Evolutionary conservation across 495 filamentous ascomycete genomes (phyloP), one percentile per base, ranked within the genome.

Genomic region (Lentithecium fluviatile): DNA sequence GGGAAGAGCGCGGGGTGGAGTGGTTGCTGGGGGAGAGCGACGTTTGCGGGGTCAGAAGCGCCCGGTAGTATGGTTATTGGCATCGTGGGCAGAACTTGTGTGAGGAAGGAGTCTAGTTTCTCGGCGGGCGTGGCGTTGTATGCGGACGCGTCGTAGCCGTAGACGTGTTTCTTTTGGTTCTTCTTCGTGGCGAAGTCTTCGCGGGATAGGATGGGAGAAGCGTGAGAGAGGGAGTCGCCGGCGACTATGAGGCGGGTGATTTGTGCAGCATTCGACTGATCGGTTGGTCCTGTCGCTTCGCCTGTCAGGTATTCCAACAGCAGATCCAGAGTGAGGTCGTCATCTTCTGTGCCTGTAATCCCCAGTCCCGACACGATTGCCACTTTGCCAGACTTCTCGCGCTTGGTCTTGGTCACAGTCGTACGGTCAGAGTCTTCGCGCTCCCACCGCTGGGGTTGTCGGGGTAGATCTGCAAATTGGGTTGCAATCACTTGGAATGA

Each of bases 401-500:
- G 48, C 40, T 70, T 56, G 47, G 67, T 90, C 52, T 79, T 82
- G 15, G 73, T 70, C 1, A 66, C 73, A 65, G 73, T 78, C 49
- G 73, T 69, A 67, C 78, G 64, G 11, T 45, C 59, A 2, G 56
- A 67, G 19, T 76, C 70, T 43, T 83, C 80, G 49, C 77, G 76
- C 32, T 85, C 82, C 91, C 90, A 95, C 36, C 91, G 84, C 47
- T 79, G 77, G 23, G 89, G 86, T 66, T 97, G 94, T 0, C 83
- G 83, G 10, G 94, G 79, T 2, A 99, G 74, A 70, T 95, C 91
- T 8, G 95, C 88, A 26, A 95, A 82, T 66, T 89, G 88, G 52
- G 96, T 78, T 72, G 96, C 91, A 24, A 97, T 80, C 4, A 96
- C 88, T 63, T 97, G 88, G 54, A 99, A 94, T 62, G 95, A 89